Evolutionary conservation across 768 basidiomycete species (phyloP), one percentile per base, ranked within the genome.

Genomic region (Agrocybe pediades): DNA sequence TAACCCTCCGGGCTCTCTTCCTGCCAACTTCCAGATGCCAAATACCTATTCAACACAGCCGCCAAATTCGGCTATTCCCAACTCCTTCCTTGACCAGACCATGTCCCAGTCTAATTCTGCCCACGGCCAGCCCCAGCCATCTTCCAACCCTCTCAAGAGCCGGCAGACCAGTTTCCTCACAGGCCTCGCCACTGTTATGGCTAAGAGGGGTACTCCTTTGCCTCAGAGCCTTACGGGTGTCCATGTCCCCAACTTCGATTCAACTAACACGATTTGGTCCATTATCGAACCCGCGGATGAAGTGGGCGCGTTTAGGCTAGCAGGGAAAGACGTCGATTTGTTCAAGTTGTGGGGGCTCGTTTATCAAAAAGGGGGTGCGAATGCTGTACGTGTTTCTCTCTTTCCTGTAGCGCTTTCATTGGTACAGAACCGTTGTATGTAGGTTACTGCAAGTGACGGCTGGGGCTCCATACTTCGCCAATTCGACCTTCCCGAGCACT

Each of bases 291-390:
- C 80, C 23, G 80, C 84, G 9, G 63, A 74, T 51, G 87, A 88
- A 57, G 59, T 78, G 9, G 91, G 92, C 26, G 71, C 78, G 36
- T 76, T 92, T 67, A 82, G 83, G 44, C 63, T 93, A 17, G 87
- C 84, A 2, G 88, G 87, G 16, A 87, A 80, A 66, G 89, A 92
- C 60, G 71, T 93, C 41, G 86, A 89, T 65, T 67, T 93, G n/a
- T 85, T 87, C 68, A 87, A 78, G 63, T 70, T 93, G 9, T 92
- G 87, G 85, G 76, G 75, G 11, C 56, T 82, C 39, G 86, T 89
- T 41, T 71, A 71, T 53, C 78, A 83, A 57, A 61, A 71, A 29
- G 91, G 92, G 21, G 90, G 90, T 24, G 74, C 75, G 16, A 67
- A 71, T 56, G 82, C 78, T 62, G 91, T 91, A 71, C 62, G 80